Evolutionary conservation across 2,329 filamentous ascomycete species (phyloP), one percentile per base, ranked within the genome.

Genomic region (Aspergillus brunneoviolaceus): DNA sequence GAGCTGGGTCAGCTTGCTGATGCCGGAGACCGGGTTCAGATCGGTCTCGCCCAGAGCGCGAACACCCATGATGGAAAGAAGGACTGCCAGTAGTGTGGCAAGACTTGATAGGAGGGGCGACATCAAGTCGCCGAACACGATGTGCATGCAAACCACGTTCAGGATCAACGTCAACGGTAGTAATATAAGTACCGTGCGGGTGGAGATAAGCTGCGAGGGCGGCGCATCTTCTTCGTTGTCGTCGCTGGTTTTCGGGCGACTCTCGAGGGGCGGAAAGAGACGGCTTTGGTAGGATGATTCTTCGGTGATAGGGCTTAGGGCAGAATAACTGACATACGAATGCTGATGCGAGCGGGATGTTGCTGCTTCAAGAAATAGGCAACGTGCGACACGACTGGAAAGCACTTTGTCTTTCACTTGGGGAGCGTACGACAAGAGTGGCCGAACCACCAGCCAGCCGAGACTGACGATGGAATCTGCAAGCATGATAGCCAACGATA

Each of bases 401-500:
- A 72, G 63, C 47, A 76, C 35, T 31, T 55, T 63, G 10, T 67
- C 60, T 53, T 74, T 68, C 61, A 76, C 72, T 23, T 62, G 65
- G 2, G 79, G 78, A 1, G 74, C 78, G 65, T 84, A 76, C 12
- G 75, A 76, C 21, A 89, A 73, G 0, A 89, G 63, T 0, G 91
- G 89, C 3, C 85, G 85, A 2, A 90, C 65, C 1, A 90, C 80
- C 47, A 97, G 84, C 81, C 93, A 92, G 1, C 89, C 87, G 10
- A 99, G 84, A 69, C 90, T 97, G 63, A 98, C 85, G 3, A 99
- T 83, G 0, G 94, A 92, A 76, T 99, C 95, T 23, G 91, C 91
- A 27, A 99, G 83, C 95, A 99, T 99, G 66, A 99, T 97, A 3
- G 95, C 91, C 31, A 99, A 80, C 35, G 92, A 96, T 2, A 96